Base-by-base conservation (phyloP, 805 yeast species). In the Pichia cabralensis region DNA sequence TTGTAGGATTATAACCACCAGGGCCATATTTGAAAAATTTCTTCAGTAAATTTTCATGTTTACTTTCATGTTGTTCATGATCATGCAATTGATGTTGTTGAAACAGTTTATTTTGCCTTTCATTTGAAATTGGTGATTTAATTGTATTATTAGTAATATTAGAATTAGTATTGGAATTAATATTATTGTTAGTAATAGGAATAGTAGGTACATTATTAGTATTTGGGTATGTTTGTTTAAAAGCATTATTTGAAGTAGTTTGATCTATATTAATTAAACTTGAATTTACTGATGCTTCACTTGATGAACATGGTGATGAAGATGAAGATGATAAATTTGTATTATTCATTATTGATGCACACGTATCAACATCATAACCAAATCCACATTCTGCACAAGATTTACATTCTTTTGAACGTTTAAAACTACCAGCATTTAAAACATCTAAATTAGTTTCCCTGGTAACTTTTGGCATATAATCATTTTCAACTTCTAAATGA, bases 301-400 rank as follows among this genome's bases (percentile, higher is more conserved):
- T 8, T 24, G 15, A 6, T n/a, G 26, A 13, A 31, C 34, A 13
- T 20, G 30, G 9, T 13, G 34, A 14, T 5, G 36, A 16, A 7
- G 31, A 18, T 3, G 22, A 6, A 15, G 10, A 11, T 6, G 12
- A 13, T 9, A 8, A 13, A 25, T 12, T 15, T 8, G 5, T 22
- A 14, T 26, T 22, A 10, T 17, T 14, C 16, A 13, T 22, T 13
- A 9, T 9, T 12, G 36, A 33, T 9, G 37, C 28, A 19, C 39
- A 26, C 12, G 30, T 20, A 25, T 21, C 26, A 11, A 25, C 26
- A 18, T 38, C 34, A n/a, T 31, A 38, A 18, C 54, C 54, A 31
- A 42, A 50, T 9, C 56, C 57, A 41, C 57, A 49, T 11, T 40
- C 38, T 14, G 43, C 41, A 36, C 57, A 53, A 7, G 50, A 47